Evolutionary conservation across 176 grass and related monocot species (phyloP).

Genomic region (Rhynchospora tenuis): DNA sequence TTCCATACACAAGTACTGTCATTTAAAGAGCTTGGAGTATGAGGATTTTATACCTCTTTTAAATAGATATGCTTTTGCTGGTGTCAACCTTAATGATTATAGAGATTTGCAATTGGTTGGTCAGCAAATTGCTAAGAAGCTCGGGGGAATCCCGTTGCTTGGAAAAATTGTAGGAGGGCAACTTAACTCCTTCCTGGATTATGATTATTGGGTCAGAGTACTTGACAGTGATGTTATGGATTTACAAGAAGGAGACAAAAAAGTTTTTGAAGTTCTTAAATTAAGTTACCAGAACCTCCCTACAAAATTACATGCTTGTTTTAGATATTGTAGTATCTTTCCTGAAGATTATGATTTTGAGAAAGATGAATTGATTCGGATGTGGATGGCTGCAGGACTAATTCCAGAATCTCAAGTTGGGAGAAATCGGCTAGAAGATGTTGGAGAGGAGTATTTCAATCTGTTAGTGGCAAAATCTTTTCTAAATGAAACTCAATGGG

Average conservation of each 20-base stretch:
- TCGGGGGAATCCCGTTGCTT: slow-evolving; percentile 28
- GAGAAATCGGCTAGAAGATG: neutral
- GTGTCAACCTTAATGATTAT: neutral
- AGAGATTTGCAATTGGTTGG: neutral
- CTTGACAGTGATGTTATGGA: neutral
- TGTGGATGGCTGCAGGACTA: slow-evolving; percentile 33
- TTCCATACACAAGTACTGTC: neutral
- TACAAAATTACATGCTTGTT: slow-evolving; percentile 29
- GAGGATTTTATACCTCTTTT: slow-evolving; percentile 20
- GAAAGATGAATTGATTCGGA: neutral
- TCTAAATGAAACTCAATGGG: slow-evolving; percentile 7
- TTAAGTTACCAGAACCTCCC: slow-evolving; percentile 35
- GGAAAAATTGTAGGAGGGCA: slow-evolving; percentile 22
- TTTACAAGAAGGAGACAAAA: neutral
- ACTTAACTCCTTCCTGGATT: neutral
- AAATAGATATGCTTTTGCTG: slow-evolving; percentile 17
- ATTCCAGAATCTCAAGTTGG: neutral
- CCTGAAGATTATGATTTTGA: slow-evolving; percentile 5
- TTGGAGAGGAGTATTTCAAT: slow-evolving; percentile 10
- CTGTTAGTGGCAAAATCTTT: slow-evolving; percentile 30
- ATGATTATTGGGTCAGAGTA: slow-evolving; percentile 11
- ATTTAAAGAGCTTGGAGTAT: slow-evolving; percentile 12
- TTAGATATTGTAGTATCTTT: slow-evolving; percentile 41
- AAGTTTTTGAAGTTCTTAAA: slow-evolving; percentile 23
- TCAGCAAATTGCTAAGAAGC: slow-evolving; percentile 19